Conservation (phyloP, 305 asterid genomes). For the Withania somnifera region DNA sequence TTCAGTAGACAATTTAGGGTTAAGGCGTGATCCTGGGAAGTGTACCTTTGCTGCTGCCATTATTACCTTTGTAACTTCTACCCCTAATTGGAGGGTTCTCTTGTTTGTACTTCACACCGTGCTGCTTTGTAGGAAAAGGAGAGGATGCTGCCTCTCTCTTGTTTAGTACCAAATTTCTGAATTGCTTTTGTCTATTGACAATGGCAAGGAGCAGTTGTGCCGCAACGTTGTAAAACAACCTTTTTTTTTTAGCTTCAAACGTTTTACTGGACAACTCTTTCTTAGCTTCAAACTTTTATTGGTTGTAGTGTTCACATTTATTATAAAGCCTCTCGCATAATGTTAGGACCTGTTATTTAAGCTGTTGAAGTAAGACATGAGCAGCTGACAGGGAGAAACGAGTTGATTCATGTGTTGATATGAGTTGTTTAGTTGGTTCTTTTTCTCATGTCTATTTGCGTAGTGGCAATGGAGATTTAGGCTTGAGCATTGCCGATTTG, state of each 20-base stretch:
- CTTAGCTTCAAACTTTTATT: not conserved
- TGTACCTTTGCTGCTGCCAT: not conserved
- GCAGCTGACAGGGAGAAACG: not conserved
- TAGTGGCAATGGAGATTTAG: not conserved
- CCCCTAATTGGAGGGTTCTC: not conserved
- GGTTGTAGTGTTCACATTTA: not conserved
- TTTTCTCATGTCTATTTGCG: not conserved
- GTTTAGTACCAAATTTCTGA: not conserved
- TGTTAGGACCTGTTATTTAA: not conserved
- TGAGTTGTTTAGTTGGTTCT: not conserved
- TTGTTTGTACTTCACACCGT: not conserved
- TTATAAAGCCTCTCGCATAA: not conserved
- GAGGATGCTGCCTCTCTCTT: not conserved
- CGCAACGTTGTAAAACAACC: not conserved
- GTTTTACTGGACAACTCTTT: too few species aligned
- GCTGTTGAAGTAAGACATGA: not conserved
- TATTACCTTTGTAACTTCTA: not conserved
- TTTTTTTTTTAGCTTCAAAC: not conserved
- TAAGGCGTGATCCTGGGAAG: not conserved
- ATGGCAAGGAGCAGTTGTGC: not conserved
- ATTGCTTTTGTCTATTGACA: not conserved
- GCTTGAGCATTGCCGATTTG: not conserved
- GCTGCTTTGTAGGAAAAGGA: not conserved
- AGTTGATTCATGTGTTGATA: not conserved
- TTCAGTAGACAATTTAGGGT: not conserved